phyloP scores from a whole-genome alignment of 495 filamentous ascomycete genomes.

The Aspergillus funiculosus region DNA sequence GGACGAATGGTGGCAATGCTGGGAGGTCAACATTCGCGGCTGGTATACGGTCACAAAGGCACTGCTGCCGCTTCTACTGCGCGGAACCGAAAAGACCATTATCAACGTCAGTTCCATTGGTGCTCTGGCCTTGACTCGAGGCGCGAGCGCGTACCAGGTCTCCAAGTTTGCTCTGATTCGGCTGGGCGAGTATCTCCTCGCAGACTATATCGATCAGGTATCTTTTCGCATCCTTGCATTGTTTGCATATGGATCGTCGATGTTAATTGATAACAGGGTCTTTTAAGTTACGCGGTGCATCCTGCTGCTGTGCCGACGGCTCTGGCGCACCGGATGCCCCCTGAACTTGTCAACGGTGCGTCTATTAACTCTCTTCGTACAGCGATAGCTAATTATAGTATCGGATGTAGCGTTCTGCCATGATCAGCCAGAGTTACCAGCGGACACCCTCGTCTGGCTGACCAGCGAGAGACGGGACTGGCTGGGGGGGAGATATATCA shows the following conservation, averaged over 20 bases:
- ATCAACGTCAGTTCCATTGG: neutral
- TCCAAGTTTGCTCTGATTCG: constrained; percentile 47
- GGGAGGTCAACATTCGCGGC: constrained; percentile 43
- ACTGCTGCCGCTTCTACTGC: constrained; percentile 37
- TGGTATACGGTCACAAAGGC: constrained; percentile 6
- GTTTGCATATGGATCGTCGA: too few species aligned
- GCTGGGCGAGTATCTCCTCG: constrained; percentile 38
- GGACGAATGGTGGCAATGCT: constrained; percentile 41
- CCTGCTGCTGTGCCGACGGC: constrained; percentile 47
- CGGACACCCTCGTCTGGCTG: constrained; percentile 33
- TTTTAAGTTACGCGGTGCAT: constrained; percentile 45
- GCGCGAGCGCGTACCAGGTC: constrained; percentile 16
- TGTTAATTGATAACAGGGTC: too few species aligned
- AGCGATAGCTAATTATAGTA: too few species aligned
- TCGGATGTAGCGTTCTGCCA: constrained; percentile 7
- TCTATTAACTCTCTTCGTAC: too few species aligned
- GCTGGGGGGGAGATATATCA: constrained; percentile 35
- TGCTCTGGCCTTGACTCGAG: constrained; percentile 36
- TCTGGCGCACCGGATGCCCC: constrained; percentile 17
- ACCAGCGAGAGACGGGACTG: constrained; percentile 31
- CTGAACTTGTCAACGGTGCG: neutral
- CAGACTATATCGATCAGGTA: constrained; percentile 34
- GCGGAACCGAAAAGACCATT: constrained; percentile 41
- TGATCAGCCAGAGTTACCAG: constrained; percentile 34
- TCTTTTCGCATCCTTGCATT: too few species aligned